These are phyloP conservation scores for Ganoderma lucidum DNA, from an alignment of 1,284 basidiomycete species.

Conservation along the genomic window DNA sequence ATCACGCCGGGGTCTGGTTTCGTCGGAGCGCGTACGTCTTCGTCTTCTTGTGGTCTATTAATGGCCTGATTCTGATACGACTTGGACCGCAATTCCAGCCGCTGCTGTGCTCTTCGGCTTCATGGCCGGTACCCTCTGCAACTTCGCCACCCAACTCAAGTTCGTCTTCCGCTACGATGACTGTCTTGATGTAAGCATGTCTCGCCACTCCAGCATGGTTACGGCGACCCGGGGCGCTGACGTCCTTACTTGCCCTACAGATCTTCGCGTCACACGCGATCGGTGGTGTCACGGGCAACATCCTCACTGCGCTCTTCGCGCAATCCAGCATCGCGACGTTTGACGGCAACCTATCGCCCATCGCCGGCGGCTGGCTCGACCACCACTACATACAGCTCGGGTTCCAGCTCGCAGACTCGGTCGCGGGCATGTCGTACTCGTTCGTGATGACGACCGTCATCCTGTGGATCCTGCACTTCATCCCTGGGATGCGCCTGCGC, in stretches of 20 bases:
- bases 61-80: conserved; percentile 11
- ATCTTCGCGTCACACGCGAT: conserved; percentile 92
- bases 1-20: conserved; percentile 94
- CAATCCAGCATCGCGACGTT: conserved; percentile 85
- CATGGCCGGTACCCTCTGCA: conserved; percentile 85
- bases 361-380: conserved; percentile 93
- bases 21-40: conserved; percentile 76
- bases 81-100: conserved; percentile 46
- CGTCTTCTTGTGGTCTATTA: neutral
- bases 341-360: conserved; percentile 74
- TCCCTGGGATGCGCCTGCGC: conserved; percentile 87
- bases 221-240: neutral
- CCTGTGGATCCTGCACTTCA: conserved; percentile 92
- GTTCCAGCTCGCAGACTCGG: conserved; percentile 87
- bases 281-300: conserved; percentile 89
- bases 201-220: conserved; percentile 10
- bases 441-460: conserved; percentile 89
- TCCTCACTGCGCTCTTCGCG: conserved; percentile 90
- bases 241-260: conserved; percentile 41
- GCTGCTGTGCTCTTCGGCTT: conserved; percentile 89
- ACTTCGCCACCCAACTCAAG: conserved; percentile 96
- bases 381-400: conserved; percentile 86
- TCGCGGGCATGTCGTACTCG: conserved; percentile 79
- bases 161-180: conserved; percentile 80
- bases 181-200: conserved; percentile 72